Evolutionary conservation across 2,329 filamentous ascomycete species (phyloP).

Genomic region (Aspergillus viridinutans): DNA sequence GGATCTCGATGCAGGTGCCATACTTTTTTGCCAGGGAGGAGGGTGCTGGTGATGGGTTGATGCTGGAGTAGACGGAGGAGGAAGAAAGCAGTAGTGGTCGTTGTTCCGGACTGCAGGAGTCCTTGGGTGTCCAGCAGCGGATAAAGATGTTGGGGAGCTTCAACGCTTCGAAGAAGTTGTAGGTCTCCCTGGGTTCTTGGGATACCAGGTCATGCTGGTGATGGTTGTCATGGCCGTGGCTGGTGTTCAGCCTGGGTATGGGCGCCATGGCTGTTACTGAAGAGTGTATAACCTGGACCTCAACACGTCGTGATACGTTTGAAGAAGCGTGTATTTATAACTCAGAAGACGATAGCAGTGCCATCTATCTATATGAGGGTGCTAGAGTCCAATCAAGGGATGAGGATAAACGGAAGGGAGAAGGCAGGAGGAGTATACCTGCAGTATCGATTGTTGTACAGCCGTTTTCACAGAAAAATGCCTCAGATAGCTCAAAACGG

Average conservation of each 20-base stretch:
- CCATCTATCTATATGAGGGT: neutral
- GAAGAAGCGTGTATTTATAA: neutral
- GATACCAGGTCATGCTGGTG: conserved; percentile 1
- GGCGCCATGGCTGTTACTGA: neutral
- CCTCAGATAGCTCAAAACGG: neutral
- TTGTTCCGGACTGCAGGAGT: conserved; percentile 4
- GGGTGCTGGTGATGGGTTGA: neutral
- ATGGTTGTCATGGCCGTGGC: neutral
- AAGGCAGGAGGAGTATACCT: neutral
- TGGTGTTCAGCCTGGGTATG: neutral
- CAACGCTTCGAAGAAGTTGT: neutral
- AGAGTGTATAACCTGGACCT: neutral
- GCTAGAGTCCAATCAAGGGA: neutral
- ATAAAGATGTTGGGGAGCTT: neutral
- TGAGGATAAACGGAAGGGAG: neutral
- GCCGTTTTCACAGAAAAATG: neutral
- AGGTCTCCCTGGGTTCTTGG: neutral
- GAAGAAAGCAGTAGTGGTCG: conserved; percentile 12
- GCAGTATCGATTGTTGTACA: neutral
- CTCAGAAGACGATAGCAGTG: neutral
- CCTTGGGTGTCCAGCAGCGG: conserved; percentile 2
- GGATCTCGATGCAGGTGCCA: conserved; percentile 22
- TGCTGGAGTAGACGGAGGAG: neutral
- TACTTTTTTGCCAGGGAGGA: conserved; percentile 19
- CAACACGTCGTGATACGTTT: neutral